A percentile compares a stretch with the other conserved stretches of the same genome.
These are phyloP conservation scores for Ophiostoma quercus DNA, from an alignment of 2,329 filamentous ascomycete species.

Conservation along the genomic window DNA sequence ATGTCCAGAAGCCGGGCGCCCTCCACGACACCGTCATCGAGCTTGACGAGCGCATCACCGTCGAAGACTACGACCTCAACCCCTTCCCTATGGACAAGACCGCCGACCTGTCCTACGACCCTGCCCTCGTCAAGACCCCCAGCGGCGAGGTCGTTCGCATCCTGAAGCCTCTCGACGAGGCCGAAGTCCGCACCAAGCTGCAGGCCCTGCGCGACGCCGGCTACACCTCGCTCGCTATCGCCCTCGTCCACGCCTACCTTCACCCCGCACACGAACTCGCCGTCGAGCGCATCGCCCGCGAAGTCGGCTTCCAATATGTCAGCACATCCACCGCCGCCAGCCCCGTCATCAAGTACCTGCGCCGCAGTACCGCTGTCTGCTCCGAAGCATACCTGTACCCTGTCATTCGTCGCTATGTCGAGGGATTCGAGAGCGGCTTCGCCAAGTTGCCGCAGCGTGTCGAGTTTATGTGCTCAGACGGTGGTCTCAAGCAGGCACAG, in stretches of 20 bases:
- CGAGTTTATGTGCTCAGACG: constrained; percentile 68
- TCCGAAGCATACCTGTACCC: constrained; percentile 71
- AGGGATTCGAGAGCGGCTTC: constrained; percentile 61
- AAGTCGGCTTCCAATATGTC: constrained; percentile 20
- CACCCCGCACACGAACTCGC: constrained; percentile 27
- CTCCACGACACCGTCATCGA: constrained; percentile 80
- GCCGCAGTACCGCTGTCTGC: constrained; percentile 63
- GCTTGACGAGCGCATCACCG: constrained; percentile 80
- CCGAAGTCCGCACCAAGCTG: constrained; percentile 50
- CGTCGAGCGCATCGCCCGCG: constrained; percentile 24
- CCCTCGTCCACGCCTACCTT: constrained; percentile 26
- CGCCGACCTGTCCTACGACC: constrained; percentile 31
- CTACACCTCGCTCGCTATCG: constrained; percentile 42
- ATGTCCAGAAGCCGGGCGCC: constrained; percentile 78
- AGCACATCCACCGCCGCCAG: constrained; percentile 19
- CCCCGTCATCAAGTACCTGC: constrained; percentile 60
- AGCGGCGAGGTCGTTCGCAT: constrained; percentile 43
- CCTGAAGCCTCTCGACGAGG: constrained; percentile 53
- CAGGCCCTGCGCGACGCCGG: constrained; percentile 57
- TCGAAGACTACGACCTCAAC: constrained; percentile 62
- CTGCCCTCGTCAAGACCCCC: constrained; percentile 40
- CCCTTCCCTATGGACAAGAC: constrained; percentile 19
- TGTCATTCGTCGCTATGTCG: constrained; percentile 64
- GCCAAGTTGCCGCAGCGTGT: constrained; percentile 46
- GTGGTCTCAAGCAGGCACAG: constrained; percentile 33